Evolutionary conservation across 2,329 filamentous ascomycete genomes (phyloP).

Genomic region (Cercospora beticola): DNA sequence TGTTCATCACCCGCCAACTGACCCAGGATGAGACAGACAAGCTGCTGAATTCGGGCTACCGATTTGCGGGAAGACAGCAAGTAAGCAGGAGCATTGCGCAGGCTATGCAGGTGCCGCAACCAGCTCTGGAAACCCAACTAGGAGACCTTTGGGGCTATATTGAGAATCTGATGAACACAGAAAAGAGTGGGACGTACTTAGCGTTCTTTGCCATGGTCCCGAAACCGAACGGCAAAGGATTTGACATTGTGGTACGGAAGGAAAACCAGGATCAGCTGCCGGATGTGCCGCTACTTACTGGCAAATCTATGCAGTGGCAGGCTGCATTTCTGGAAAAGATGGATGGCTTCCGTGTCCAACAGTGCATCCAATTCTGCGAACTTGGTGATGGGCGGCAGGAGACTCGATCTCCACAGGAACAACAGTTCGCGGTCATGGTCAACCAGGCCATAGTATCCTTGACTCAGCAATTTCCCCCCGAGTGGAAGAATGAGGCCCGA

Average conservation of each 20-base stretch:
- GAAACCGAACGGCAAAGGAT: slow-evolving; percentile 37
- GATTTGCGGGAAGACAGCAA: slow-evolving; percentile 70
- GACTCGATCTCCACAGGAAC: slow-evolving; percentile 26
- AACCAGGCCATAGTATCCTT: slow-evolving; percentile 35
- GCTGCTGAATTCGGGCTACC: slow-evolving; percentile 70
- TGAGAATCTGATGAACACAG: slow-evolving; percentile 40
- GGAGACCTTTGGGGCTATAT: slow-evolving; percentile 63
- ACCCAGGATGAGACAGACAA: slow-evolving; percentile 60
- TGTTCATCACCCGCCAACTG: slow-evolving; percentile 72
- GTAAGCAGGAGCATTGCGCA: slow-evolving; percentile 67
- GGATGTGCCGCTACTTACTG: slow-evolving; percentile 43
- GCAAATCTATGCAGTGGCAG: slow-evolving; percentile 37
- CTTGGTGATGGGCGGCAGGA: slow-evolving; percentile 16
- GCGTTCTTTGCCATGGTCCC: slow-evolving; percentile 40
- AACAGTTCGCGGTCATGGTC: slow-evolving; percentile 41
- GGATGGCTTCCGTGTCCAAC: slow-evolving; percentile 29
- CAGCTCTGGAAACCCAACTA: slow-evolving; percentile 62
- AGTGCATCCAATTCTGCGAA: slow-evolving; percentile 28
- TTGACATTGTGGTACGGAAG: slow-evolving; percentile 48
- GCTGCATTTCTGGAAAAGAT: slow-evolving; percentile 38
- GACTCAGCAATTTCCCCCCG: slow-evolving; percentile 39
- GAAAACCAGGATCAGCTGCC: slow-evolving; percentile 45
- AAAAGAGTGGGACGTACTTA: slow-evolving; percentile 44
- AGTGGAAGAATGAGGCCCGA: slow-evolving; percentile 44
- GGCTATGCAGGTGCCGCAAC: slow-evolving; percentile 70